Base-by-base conservation (phyloP, 805 yeast species). In the Lipomyces orientalis region DNA sequence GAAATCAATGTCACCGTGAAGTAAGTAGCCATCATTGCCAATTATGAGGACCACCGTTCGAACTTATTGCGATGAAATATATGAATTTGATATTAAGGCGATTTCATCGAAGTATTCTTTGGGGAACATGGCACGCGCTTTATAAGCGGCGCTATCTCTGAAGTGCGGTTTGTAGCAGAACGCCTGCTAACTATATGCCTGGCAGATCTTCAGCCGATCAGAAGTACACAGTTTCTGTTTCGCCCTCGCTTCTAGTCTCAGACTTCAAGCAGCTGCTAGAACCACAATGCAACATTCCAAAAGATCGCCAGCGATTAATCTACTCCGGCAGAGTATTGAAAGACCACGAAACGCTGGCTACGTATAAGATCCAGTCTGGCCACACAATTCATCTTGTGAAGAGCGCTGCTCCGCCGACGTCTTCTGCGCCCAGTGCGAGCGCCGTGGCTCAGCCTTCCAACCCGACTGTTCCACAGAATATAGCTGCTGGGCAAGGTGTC, bases 261-360 rank as follows among this genome's bases (percentile, higher is more conserved):
- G 90, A 88, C 68, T 83, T 94, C 72, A 94, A 94, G 79, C 84
- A 83, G 49, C 81, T 81, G 71, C 82, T 94, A 61, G 88, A 88
- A 33, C 81, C 82, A 25, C 84, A 82, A 67, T 79, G 93, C 5
- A 88, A 86, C 29, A 82, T 93, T 56, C 89, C 97, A 4, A 87
- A 86, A 0, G 89, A 84, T n/a, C 86, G 89, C 68, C 98, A 93
- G 80, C 85, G 98, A 67, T 84, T 94, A 76, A 93, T 94, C 75
- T 94, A 90, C 81, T 90, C 97, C 1, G 99, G 99, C 54, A 89
- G 94, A 73, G 97, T 95, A 43, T 84, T 94, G 76, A 93, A 93
- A 78, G 97, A 94, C 75, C 82, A 81, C 49, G 95, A 93, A 73
- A 85, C 90, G 6, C 79, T 94, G 9, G 88, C 83, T 19, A 81